Conservation (phyloP, 1,284 basidiomycete genomes). For the Sanghuangporus weigelae region DNA sequence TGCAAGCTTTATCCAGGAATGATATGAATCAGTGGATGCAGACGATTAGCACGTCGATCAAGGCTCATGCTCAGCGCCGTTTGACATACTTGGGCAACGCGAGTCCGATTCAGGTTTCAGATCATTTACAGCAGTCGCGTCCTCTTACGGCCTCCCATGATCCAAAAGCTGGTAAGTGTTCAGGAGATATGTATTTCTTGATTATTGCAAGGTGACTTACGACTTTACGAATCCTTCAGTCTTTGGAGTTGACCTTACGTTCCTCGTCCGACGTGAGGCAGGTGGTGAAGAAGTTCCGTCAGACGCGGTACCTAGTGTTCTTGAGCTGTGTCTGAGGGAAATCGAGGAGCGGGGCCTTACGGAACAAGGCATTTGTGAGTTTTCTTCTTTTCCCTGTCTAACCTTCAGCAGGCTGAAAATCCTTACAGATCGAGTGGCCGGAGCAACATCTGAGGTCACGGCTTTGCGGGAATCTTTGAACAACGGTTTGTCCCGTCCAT, state of each 20-base stretch:
- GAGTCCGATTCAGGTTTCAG: slow-evolving; percentile 61
- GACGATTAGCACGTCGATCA: slow-evolving; percentile 62
- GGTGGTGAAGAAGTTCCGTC: slow-evolving; percentile 40
- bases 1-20: slow-evolving; percentile 62
- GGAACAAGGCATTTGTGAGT: slow-evolving; percentile 79
- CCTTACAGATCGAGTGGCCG: slow-evolving; percentile 70
- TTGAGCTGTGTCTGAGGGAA: slow-evolving; percentile 60
- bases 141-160: slow-evolving; percentile 40
- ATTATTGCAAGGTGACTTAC: not conserved
- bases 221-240: slow-evolving; percentile 38
- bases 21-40: slow-evolving; percentile 76
- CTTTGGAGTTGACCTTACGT: slow-evolving; percentile 70
- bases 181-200: not conserved
- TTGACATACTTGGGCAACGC: slow-evolving; percentile 73
- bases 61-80: slow-evolving; percentile 68
- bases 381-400: not conserved
- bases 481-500: slow-evolving; percentile 36
- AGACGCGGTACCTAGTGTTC: slow-evolving; percentile 58
- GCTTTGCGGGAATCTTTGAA: slow-evolving; percentile 69
- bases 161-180: slow-evolving; percentile 53
- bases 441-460: slow-evolving; percentile 64
- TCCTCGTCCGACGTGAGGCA: slow-evolving; percentile 62
- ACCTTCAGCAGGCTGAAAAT: slow-evolving; percentile 3
- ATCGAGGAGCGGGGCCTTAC: slow-evolving; percentile 69
- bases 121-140: slow-evolving; percentile 51